phyloP scores from a whole-genome alignment of 192 early-diverging fungal species.

The Entomortierella beljakovae region DNA sequence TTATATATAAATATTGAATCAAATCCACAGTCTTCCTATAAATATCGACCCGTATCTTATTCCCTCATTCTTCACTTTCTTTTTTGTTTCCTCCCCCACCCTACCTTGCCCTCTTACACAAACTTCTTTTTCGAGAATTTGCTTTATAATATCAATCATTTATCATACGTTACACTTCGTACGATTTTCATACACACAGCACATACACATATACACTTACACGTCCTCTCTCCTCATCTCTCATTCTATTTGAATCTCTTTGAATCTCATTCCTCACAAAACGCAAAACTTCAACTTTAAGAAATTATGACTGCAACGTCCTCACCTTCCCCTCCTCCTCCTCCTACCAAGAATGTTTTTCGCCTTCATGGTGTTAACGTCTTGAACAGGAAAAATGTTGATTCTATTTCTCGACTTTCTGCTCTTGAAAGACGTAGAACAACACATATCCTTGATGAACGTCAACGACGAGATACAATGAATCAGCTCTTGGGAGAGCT shows the following conservation, averaged over 20 bases:
- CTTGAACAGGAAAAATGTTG: constrained; percentile 49
- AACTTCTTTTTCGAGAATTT: neutral
- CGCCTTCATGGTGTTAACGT: constrained; percentile 53
- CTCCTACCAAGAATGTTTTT: constrained; percentile 49
- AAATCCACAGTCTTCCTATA: constrained; percentile 3
- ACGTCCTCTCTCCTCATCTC: neutral
- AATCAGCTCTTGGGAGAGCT: constrained; percentile 52
- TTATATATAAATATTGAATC: constrained; percentile 10
- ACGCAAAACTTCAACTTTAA: neutral
- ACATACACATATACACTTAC: neutral
- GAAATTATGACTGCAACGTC: constrained; percentile 33
- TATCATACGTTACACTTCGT: neutral
- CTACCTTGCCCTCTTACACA: neutral
- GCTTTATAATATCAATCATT: too few species aligned
- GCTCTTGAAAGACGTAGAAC: constrained; percentile 49
- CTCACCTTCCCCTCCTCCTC: constrained; percentile 7
- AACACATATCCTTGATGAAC: constrained; percentile 52
- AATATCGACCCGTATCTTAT: constrained; percentile 1
- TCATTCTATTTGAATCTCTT: neutral
- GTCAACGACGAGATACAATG: constrained; percentile 53
- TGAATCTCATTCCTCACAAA: constrained; percentile 6
- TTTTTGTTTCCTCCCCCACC: neutral
- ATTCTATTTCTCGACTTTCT: constrained; percentile 51
- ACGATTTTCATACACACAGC: neutral
- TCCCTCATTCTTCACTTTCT: neutral